These are phyloP conservation scores for Metschnikowia cubensis DNA, from an alignment of 805 yeast genomes.

Conservation along the genomic window DNA sequence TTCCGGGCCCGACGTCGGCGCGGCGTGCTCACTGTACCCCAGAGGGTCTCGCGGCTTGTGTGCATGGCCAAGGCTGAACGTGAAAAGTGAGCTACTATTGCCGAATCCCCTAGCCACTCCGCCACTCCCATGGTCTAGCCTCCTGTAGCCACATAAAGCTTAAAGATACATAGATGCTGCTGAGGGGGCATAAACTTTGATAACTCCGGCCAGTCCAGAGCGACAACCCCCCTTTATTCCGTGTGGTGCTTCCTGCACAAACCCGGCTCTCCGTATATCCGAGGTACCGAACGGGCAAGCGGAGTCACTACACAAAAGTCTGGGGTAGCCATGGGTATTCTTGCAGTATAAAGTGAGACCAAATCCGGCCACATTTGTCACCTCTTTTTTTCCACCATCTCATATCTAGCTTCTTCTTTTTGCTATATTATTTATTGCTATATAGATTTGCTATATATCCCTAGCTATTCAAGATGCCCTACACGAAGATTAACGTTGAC, in stretches of 20 bases:
- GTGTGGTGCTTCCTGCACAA: slow-evolving; percentile 7
- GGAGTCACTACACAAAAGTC: slow-evolving; percentile 8
- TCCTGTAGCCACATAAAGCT: too few species aligned
- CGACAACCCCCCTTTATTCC: neutral
- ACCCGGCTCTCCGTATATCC: slow-evolving; percentile 11
- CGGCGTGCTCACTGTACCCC: neutral
- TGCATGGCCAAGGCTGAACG: slow-evolving; percentile 2
- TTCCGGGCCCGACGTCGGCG: slow-evolving; percentile 8
- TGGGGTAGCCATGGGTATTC: slow-evolving; percentile 10
- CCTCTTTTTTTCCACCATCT: neutral
- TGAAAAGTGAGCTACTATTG: neutral
- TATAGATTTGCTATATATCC: neutral
- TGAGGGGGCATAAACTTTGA: too few species aligned
- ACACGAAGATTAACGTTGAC: slow-evolving; percentile 54
- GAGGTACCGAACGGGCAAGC: slow-evolving; percentile 10
- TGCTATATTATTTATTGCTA: neutral
- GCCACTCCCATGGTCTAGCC: neutral
- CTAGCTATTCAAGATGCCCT: slow-evolving; percentile 35
- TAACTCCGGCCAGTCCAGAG: too few species aligned
- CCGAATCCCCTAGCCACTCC: neutral
- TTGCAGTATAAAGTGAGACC: slow-evolving; percentile 8
- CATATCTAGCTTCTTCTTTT: neutral
- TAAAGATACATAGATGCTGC: too few species aligned
- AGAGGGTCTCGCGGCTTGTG: neutral
- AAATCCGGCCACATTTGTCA: neutral